Base-by-base conservation (phyloP, 305 asterid genomes). In the Stenogyne calaminthoides region DNA sequence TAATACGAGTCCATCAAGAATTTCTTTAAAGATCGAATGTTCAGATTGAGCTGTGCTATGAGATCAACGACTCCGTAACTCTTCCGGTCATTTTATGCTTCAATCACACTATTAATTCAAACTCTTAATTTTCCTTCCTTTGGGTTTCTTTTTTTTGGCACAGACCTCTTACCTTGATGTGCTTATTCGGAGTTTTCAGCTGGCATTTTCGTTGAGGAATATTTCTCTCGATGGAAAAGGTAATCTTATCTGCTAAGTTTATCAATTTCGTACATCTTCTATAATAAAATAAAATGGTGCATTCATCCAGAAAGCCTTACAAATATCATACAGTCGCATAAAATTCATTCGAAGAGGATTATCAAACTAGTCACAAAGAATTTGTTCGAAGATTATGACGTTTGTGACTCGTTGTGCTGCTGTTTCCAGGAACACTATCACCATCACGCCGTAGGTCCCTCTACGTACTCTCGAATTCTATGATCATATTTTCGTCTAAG, bases 361-460 rank as follows among this genome's bases (percentile, higher is more conserved):
- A 58, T n/a, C 27, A 15, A 39, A 70, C 16, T 61, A 15, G 22
- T 14, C 9, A 7, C 19, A 16, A 40, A n/a, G 58, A 42, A 57
- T 22, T 70, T 57, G 16, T 22, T 42, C 2, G 11, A 42, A 16
- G 16, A 60, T 9, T 32, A 18, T 18, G 32, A 27, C 61, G 9
- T 62, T 7, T 49, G 6, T 64, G 2, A 39, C 56, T 51, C 7
- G 15, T 14, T 20, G 36, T 66, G 14, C 51, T 0, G 14, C 25
- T 20, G 10, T 78, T 78, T 84, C 64, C 96, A 92, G 98, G 95
- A 74, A 73, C 81, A 16, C 81, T 93, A 56, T 93, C 91, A 64
- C 87, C 95, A 56, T 88, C 99, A 74, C 88, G 99, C 39, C 85
- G 93, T 25, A 88, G 99, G 84, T 95, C 99, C 77, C 95, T 95